A percentile compares a stretch with the other conserved stretches of the same genome.
These are phyloP conservation scores for Chaetomium globosum DNA, from an alignment of 2,329 filamentous ascomycete genomes.

Conservation along the genomic window DNA sequence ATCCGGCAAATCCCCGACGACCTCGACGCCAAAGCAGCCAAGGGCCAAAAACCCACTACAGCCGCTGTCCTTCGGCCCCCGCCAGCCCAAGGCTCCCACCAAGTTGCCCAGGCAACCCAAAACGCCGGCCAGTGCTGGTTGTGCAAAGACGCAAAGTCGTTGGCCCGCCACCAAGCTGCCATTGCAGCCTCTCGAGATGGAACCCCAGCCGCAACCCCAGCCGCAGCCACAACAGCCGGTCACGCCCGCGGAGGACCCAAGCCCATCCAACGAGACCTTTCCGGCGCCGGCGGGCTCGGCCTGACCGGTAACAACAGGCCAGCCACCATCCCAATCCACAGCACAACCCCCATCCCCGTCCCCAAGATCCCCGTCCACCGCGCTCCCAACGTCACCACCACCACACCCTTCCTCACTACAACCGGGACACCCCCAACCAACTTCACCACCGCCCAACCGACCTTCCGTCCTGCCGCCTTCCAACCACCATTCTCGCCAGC, in stretches of 20 bases:
- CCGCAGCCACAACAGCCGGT: background rate
- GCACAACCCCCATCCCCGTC: slow-evolving; percentile 2
- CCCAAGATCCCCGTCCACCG: background rate
- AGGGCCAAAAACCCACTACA: slow-evolving; percentile 11
- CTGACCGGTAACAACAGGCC: background rate
- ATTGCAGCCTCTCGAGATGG: slow-evolving; percentile 19
- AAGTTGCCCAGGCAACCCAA: background rate
- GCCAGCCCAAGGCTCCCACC: background rate
- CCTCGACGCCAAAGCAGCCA: slow-evolving; percentile 18
- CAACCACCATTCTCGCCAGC: no score
- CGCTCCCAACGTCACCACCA: background rate
- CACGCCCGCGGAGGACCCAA: background rate
- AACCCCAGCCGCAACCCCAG: background rate
- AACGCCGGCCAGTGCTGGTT: background rate
- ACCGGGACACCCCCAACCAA: background rate
- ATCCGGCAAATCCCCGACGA: slow-evolving; percentile 18
- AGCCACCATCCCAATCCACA: background rate
- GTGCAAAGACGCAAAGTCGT: slow-evolving; percentile 6
- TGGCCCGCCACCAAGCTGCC: slow-evolving; percentile 4
- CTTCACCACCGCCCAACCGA: background rate
- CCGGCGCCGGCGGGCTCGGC: background rate
- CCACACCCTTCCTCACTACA: background rate
- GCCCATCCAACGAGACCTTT: background rate
- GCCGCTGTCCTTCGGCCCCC: slow-evolving; percentile 18
- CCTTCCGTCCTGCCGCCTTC: background rate